Evolutionary conservation across 495 filamentous ascomycete genomes (phyloP).

Genomic region (Xylaria curta): DNA sequence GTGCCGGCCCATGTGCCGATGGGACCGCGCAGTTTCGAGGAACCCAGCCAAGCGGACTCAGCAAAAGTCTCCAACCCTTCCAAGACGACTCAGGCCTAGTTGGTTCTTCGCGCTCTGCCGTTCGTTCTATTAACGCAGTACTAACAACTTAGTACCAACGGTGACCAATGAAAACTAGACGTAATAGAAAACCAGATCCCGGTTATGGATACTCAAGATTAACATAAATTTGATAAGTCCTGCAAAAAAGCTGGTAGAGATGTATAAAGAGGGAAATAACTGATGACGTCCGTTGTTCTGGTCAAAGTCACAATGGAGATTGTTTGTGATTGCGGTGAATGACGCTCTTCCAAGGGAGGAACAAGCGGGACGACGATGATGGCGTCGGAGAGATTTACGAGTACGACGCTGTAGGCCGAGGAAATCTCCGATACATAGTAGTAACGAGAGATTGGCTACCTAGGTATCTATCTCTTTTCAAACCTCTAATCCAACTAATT

Average conservation of each 20-base stretch:
- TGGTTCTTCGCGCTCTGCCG: conserved; percentile 22
- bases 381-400: conserved; percentile 22
- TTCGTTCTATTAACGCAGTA: conserved; percentile 15
- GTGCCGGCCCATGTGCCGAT: conserved; percentile 28
- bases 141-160: conserved; percentile 20
- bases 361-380: background rate
- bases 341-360: conserved; percentile 12
- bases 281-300: background rate
- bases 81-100: conserved; percentile 23
- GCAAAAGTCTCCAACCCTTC: conserved; percentile 20
- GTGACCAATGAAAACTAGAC: conserved; percentile 16
- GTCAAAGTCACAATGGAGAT: background rate
- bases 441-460: conserved; percentile 1
- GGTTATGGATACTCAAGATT: background rate
- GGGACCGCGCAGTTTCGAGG: conserved; percentile 9
- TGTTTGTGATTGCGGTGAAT: conserved; percentile 2
- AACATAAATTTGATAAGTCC: background rate
- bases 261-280: background rate
- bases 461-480: conserved; percentile 11
- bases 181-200: background rate
- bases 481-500: conserved; percentile 7
- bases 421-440: conserved; percentile 26
- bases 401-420: conserved; percentile 20
- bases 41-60: conserved; percentile 18
- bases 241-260: background rate